Conservation (phyloP, 2,329 filamentous ascomycete species). For the Blumeria hordei region DNA sequence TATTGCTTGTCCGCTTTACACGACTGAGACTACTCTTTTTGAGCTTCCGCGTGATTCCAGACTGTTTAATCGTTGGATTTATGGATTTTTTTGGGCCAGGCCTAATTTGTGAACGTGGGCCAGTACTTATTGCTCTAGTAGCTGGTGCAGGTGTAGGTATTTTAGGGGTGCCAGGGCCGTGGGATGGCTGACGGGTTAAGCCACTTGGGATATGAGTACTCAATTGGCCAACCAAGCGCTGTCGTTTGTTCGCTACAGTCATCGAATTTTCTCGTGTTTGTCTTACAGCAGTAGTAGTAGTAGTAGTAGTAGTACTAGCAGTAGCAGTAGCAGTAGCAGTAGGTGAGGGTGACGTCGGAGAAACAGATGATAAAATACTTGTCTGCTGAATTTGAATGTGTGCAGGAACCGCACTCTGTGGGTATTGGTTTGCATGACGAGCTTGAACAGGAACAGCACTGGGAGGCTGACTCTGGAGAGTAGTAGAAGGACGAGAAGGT, state of each 20-base stretch:
- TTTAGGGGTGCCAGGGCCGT: conserved; percentile 38
- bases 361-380: conserved; percentile 3
- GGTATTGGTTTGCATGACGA: conserved; percentile 8
- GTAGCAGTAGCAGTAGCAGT: conserved; percentile 34
- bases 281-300: conserved; percentile 32
- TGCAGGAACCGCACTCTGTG: conserved; percentile 6
- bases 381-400: conserved; percentile 9
- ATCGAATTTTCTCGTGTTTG: conserved; percentile 32
- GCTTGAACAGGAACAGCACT: not conserved
- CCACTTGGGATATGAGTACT: conserved; percentile 28
- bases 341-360: conserved; percentile 32
- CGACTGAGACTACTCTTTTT: conserved; percentile 36
- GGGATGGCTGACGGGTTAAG: conserved; percentile 35
- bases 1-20: conserved; percentile 27
- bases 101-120: conserved; percentile 23
- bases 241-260: conserved; percentile 34
- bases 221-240: conserved; percentile 19
- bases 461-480: conserved; percentile 9
- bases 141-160: conserved; percentile 13
- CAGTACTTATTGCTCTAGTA: conserved; percentile 31
- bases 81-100: conserved; percentile 15
- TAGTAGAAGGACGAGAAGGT: conserved; percentile 8
- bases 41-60: conserved; percentile 11
- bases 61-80: conserved; percentile 13
- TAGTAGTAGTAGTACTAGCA: too few relatives aligned